A percentile compares a stretch with the other conserved stretches of the same genome.
phyloP scores from a whole-genome alignment of 345 rosid genomes.

The Dipteronia sinensis region DNA sequence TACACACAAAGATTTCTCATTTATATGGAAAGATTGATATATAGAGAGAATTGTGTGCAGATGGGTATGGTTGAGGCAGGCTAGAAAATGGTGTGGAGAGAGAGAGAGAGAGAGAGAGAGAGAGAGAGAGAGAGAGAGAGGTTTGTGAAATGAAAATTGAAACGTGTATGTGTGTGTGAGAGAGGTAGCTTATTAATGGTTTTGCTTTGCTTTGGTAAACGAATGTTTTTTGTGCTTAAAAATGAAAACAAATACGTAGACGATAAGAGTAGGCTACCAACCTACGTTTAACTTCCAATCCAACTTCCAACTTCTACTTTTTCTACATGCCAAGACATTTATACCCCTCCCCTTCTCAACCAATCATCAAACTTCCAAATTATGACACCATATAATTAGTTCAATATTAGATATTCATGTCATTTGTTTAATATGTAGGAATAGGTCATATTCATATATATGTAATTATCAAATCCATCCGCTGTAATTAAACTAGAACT shows the following conservation, averaged over 20 bases:
- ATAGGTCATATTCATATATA: no score
- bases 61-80: conserved; percentile 39
- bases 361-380: no score
- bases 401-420: no score
- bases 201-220: conserved; percentile 21
- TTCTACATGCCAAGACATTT: neutral
- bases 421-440: no score
- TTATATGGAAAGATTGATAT: no score
- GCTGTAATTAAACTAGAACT: no score
- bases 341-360: conserved; percentile 11
- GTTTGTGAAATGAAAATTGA: neutral
- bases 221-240: conserved; percentile 4
- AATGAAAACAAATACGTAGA: neutral
- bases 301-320: conserved; percentile 18
- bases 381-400: no score
- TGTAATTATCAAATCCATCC: no score
- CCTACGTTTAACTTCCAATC: conserved; percentile 36
- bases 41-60: neutral
- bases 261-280: conserved; percentile 49
- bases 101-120: neutral
- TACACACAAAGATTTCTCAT: no score
- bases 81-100: conserved; percentile 24
- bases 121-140: neutral
- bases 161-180: neutral
- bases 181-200: neutral